These are phyloP conservation scores for Raffaelea albimanens DNA, from an alignment of 2,329 filamentous ascomycete species.

Conservation along the genomic window DNA sequence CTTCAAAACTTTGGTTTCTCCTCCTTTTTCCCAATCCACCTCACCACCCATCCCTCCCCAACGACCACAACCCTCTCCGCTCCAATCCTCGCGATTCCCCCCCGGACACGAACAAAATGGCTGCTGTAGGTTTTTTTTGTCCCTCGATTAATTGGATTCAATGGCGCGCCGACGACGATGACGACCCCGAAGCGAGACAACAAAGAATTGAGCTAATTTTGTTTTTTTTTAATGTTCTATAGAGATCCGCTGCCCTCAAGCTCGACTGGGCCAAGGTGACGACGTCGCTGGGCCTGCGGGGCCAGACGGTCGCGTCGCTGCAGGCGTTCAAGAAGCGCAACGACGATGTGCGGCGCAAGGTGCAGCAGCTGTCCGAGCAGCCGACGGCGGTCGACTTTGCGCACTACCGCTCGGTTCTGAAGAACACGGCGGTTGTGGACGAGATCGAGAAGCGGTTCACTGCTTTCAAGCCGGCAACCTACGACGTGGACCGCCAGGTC, in stretches of 20 bases:
- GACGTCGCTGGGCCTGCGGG: conserved; percentile 89
- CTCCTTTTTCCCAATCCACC: neutral
- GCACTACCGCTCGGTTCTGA: conserved; percentile 83
- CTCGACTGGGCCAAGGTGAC: conserved; percentile 97
- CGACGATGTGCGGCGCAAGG: conserved; percentile 93
- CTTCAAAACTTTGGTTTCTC: neutral
- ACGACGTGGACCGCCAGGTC: conserved; percentile 87
- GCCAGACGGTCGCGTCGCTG: conserved; percentile 84
- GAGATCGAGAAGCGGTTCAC: conserved; percentile 96
- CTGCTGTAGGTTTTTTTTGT: conserved; percentile 10
- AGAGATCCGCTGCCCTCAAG: conserved; percentile 98
- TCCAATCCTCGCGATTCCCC: neutral
- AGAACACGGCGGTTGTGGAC: conserved; percentile 92
- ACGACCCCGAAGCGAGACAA: no score
- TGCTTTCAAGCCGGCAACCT: conserved; percentile 82
- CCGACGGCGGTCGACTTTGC: conserved; percentile 84
- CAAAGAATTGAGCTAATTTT: conserved; percentile 41
- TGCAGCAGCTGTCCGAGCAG: conserved; percentile 74
- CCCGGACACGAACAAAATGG: conserved; percentile 12
- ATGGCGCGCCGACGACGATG: neutral
- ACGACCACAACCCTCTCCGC: neutral
- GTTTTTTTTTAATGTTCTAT: conserved; percentile 6
- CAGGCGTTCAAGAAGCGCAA: conserved; percentile 99
- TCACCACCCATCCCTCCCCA: neutral
- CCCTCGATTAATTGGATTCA: neutral